These are phyloP conservation scores for Boletus eberwhitei DNA, from an alignment of 768 basidiomycete species.

Conservation along the genomic window DNA sequence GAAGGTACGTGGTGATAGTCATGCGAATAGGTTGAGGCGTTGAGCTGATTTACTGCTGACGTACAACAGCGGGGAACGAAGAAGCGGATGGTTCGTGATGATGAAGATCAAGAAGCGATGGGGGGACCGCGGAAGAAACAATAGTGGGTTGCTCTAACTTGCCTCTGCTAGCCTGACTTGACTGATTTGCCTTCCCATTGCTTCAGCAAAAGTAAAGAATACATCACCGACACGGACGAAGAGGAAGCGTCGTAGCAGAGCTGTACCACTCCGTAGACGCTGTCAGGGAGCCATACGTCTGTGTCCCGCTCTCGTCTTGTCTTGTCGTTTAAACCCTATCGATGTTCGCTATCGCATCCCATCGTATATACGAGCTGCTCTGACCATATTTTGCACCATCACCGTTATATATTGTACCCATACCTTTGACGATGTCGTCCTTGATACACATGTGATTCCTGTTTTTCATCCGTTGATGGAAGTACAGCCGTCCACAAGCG, in stretches of 20 bases:
- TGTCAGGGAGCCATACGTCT: neutral
- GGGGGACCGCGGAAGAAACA: slow-evolving; percentile 70
- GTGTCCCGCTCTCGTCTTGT: neutral
- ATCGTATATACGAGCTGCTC: neutral
- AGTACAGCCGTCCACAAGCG: neutral
- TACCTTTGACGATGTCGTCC: neutral
- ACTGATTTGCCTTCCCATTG: slow-evolving; percentile 1
- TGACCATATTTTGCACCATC: neutral
- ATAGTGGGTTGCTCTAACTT: slow-evolving; percentile 47
- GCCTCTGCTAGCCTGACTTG: neutral
- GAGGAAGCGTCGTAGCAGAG: slow-evolving; percentile 58
- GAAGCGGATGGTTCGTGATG: slow-evolving; percentile 75
- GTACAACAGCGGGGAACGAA: slow-evolving; percentile 46
- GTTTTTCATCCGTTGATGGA: neutral
- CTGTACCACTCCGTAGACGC: neutral
- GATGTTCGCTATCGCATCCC: neutral
- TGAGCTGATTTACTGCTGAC: neutral
- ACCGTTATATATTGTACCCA: neutral
- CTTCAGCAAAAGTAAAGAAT: slow-evolving; percentile 81
- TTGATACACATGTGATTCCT: neutral
- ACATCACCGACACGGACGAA: slow-evolving; percentile 85
- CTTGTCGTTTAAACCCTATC: neutral
- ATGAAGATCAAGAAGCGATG: slow-evolving; percentile 67
- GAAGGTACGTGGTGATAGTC: slow-evolving; percentile 47
- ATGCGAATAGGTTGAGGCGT: neutral